Base-by-base conservation (phyloP, 2,329 filamentous ascomycete species). In the Polytolypa hystricis region DNA sequence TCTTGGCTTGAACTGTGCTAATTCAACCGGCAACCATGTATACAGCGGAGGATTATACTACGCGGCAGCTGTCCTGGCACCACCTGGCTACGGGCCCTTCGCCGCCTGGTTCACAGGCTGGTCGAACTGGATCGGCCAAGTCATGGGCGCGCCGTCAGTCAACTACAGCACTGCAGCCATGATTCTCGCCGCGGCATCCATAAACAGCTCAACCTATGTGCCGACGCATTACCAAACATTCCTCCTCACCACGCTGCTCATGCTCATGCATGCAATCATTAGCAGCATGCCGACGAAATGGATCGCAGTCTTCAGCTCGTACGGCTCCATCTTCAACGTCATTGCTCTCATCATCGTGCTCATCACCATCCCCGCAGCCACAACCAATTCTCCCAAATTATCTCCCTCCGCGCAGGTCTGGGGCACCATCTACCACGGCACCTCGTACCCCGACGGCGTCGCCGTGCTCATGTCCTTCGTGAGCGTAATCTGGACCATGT, bases 401-500 rank as follows among this genome's bases (percentile, higher is more conserved):
- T 65, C 69, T 2, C 56, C 73, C 0, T 71, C 68, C 2, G 66
- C 61, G 23, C 62, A 71, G 28, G 78, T 83, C 20, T 84, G 79
- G 71, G 73, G 75, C 34, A 65, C 64, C 4, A 78, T 84, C 38
- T 73, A 79, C 47, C 71, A 76, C 37, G 70, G 72, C 16, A 84
- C 79, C 1, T 71, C 77, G 30, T 84, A 73, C 51, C 77, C 79
- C 0, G 67, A 77, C 37, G 80, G 80, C 12, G 62, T 84, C 14
- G 71, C 76, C 0, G 67, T 84, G 0, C 62, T 84, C 17, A 83
- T 84, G 79, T 74, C 70, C 15, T 85, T 84, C 53, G 70, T 81
- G 29, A 70, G 71, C 18, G 77, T 81, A 21, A 79, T 81, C 43
- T 81, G 77, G 77, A 80, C 76, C 4, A 78, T 77, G 69, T 67